Conservation (phyloP, 164 flowering plant genomes). For the Euptelea pleiosperma region DNA sequence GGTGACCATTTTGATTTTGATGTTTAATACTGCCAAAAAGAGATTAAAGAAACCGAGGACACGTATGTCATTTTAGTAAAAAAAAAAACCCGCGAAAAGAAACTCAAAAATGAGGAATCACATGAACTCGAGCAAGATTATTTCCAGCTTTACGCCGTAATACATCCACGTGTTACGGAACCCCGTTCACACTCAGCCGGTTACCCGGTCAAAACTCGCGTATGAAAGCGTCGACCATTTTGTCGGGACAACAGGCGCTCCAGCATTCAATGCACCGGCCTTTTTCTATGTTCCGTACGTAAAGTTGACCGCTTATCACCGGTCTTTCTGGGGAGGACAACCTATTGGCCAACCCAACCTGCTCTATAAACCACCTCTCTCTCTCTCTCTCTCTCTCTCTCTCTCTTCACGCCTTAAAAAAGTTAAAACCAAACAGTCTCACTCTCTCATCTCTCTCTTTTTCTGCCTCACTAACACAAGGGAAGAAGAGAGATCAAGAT, state of each 20-base stretch:
- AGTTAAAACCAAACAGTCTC: slow-evolving; percentile 1
- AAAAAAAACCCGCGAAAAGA: not conserved
- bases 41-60: not conserved
- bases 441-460: slow-evolving; percentile 11
- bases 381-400: not conserved
- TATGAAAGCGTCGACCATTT: slow-evolving; percentile 27
- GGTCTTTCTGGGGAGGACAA: slow-evolving; percentile 30
- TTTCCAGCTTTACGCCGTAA: slow-evolving; percentile 14
- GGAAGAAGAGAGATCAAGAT: not conserved
- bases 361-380: slow-evolving; percentile 16
- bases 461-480: not conserved
- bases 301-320: slow-evolving; percentile 31
- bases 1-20: too few relatives aligned
- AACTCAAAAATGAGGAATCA: slow-evolving; percentile 6
- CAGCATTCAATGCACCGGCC: slow-evolving; percentile 32
- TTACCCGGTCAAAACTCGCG: slow-evolving; percentile 36
- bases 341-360: slow-evolving; percentile 20
- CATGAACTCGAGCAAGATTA: slow-evolving; percentile 12
- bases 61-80: not conserved
- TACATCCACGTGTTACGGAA: slow-evolving; percentile 24
- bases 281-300: slow-evolving; percentile 19
- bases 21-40: too few relatives aligned
- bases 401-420: slow-evolving; percentile 30
- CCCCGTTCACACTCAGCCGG: slow-evolving; percentile 36
- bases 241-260: slow-evolving; percentile 10